Base-by-base conservation (phyloP, 2,329 filamentous ascomycete genomes). In the Exophiala alcalophila region DNA sequence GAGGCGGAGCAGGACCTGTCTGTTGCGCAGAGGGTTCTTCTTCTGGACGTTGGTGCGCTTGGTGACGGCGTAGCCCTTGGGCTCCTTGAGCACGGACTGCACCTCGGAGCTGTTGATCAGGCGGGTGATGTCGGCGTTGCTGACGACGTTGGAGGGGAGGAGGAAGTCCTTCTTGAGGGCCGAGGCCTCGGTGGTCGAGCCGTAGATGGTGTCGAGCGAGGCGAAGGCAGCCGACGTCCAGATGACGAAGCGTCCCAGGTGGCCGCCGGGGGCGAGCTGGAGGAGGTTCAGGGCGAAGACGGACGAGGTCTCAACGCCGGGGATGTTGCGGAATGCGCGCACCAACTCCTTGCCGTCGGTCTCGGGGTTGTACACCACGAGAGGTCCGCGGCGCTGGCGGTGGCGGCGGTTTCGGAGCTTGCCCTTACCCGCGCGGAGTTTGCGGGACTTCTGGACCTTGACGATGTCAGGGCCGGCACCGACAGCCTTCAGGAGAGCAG, bases 21-120 rank as follows among this genome's bases (percentile, higher is more conserved):
- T 94, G 86, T 98, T 98, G 75, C 78, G 80, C 61, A 98, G 89
- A 65, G 92, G 92, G 82, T 98, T 98, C 90, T 97, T 97, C 89
- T 98, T 98, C 82, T 96, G 91, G 59, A 95, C 88, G 65, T 79
- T 74, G 59, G 78, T 74, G 67, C 92, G 87, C 83, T 96, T 96
- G 73, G 89, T 94, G 66, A 82, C 74, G 66, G 88, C 81, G 61
- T 84, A 81, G 62, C 92, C 92, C 80, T 90, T 92, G 71, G 90
- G 88, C 52, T 84, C 88, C 62, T 86, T 83, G 65, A 98, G 82
- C 48, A 95, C 91, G 72, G 84, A 86, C 84, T 98, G 92, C 71
- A 97, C 85, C 78, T 98, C 92, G 65, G 87, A 89, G 65, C 85
- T 91, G 88, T 98, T 98, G 85, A 98, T 98, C 66, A 98, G 81